Conservation (phyloP, 352 stramenopile genomes). For the Pythium grandisporangium region DNA sequence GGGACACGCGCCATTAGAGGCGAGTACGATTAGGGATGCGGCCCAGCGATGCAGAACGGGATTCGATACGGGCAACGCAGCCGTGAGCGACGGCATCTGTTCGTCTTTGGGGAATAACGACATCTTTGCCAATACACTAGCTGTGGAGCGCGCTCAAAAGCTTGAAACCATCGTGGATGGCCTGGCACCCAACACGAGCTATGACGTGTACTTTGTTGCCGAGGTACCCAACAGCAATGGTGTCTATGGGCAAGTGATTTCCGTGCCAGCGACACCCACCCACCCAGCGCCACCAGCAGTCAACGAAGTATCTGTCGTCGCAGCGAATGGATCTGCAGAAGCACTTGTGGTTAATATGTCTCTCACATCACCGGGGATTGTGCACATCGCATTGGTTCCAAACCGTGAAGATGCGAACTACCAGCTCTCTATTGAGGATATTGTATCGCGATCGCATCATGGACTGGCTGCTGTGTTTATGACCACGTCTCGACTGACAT, state of each 20-base stretch:
- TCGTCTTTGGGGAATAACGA: no score
- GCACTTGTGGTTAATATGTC: constrained; percentile 20
- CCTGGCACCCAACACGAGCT: constrained; percentile 50
- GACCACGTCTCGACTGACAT: constrained; percentile 8
- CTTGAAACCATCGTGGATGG: constrained; percentile 31
- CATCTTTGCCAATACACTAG: constrained; percentile 33
- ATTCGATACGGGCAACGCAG: no score
- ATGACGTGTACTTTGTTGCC: constrained; percentile 78
- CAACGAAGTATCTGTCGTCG: constrained; percentile 1
- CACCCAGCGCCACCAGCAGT: constrained; percentile 38
- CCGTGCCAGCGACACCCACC: constrained; percentile 44
- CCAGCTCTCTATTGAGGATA: constrained; percentile 1
- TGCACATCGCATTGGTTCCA: constrained; percentile 42
- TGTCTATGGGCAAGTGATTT: constrained; percentile 64
- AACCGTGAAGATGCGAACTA: constrained; percentile 1
- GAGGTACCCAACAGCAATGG: constrained; percentile 73
- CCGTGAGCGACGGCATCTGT: no score
- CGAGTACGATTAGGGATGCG: constrained; percentile 35
- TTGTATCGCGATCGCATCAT: constrained; percentile 1
- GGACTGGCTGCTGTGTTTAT: constrained; percentile 14
- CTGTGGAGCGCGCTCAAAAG: constrained; percentile 35
- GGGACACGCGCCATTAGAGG: constrained; percentile 26
- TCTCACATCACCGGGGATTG: constrained; percentile 24
- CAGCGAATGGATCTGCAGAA: constrained; percentile 29
- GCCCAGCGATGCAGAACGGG: constrained; percentile 6